Conservation (phyloP, 78 protist genomes). For the Mastigamoeba balamuthi region DNA sequence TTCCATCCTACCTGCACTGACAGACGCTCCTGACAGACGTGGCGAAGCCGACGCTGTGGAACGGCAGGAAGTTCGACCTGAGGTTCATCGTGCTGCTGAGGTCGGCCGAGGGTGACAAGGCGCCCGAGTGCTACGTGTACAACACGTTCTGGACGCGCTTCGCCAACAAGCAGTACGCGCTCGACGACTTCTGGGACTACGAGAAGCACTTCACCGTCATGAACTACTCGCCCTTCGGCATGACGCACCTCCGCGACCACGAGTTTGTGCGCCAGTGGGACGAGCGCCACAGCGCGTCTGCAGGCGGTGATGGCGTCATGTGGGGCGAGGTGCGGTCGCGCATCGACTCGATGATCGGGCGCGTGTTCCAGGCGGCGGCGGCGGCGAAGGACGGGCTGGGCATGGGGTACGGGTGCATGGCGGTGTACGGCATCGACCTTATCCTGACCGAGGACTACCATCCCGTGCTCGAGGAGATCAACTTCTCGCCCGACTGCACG, state of each 20-base stretch:
- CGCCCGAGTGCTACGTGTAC: not conserved
- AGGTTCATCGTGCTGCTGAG: not conserved
- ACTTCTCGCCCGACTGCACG: not conserved
- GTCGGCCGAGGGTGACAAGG: not conserved
- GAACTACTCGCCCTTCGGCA: not conserved
- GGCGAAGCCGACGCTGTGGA: not conserved
- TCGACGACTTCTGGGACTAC: not conserved
- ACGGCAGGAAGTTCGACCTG: conserved; percentile 2
- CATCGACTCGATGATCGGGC: too few relatives aligned
- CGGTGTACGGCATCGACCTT: not conserved
- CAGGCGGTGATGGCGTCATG: not conserved
- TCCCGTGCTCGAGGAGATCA: not conserved
- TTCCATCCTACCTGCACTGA: too few relatives aligned
- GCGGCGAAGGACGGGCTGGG: too few relatives aligned
- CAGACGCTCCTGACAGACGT: too few relatives aligned
- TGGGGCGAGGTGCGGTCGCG: not conserved
- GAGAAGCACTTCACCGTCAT: conserved; percentile 22
- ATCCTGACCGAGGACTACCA: not conserved
- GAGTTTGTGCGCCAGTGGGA: not conserved
- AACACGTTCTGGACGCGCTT: not conserved
- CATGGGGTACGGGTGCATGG: not conserved
- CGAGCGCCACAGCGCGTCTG: not conserved
- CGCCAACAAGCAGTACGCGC: not conserved
- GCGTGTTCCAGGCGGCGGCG: too few relatives aligned
- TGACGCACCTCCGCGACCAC: too few relatives aligned